Base-by-base conservation (phyloP, 2,329 filamentous ascomycete genomes). In the Cladosporium sp. region DNA sequence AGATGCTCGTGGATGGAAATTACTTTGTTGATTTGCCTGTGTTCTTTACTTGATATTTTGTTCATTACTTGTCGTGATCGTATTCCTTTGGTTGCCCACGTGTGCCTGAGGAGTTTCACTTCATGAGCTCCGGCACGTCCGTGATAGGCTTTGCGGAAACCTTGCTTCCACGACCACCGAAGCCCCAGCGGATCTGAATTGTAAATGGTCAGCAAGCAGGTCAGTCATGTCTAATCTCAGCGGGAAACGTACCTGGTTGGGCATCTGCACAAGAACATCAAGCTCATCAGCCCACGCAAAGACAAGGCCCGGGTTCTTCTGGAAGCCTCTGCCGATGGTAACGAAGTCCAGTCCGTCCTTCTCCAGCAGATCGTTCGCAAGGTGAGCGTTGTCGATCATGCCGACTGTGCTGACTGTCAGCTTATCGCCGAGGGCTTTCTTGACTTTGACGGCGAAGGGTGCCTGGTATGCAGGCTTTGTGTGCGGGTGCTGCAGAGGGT, bases 401-500 rank as follows among this genome's bases (percentile, higher is more conserved):
- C 91, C 90, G 1, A 95, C 89, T 2, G 84, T 78, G 16, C 83
- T 83, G 29, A 95, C 83, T 1, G 82, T 69, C 63, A 95, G 64
- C 65, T 76, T 82, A 63, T 72, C 89, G 40, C 84, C 84, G n/a
- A 91, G 79, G 8, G 79, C 85, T 56, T 83, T 75, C 62, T 92
- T 88, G 55, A 94, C 80, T 27, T 77, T 73, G 40, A 82, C 80
- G 0, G 88, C 85, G 49, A 93, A 80, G 35, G 83, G 80, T 18
- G 83, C 78, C 72, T 95, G 90, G 74, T 87, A 92, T 0, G 75
- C 84, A 1, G 83, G 81, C 38, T 79, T 77, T 11, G 76, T 60
- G 16, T 75, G 70, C 55, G 88, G 80, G 63, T 82, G 73, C 41
- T 54, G 66, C 38, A 69, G 65, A 22, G 73, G 67, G 63, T 82